Conservation (phyloP, 2,329 filamentous ascomycete species). For the Xylaria sp. region DNA sequence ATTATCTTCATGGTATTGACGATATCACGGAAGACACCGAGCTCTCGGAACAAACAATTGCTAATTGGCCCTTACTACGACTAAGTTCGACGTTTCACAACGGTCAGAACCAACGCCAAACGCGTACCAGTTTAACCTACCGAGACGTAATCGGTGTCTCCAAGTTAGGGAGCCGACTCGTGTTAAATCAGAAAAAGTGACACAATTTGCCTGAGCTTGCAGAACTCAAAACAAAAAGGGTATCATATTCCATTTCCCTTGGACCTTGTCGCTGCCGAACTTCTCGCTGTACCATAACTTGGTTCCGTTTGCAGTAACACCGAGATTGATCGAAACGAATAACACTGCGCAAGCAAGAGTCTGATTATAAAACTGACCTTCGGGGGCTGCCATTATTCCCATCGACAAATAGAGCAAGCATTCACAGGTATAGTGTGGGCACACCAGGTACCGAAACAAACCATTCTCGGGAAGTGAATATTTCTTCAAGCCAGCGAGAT, state of each 20-base stretch:
- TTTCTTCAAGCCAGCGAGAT: conserved; percentile 77
- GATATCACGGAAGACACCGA: conserved; percentile 72
- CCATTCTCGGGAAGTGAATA: conserved; percentile 83
- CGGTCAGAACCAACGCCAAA: conserved; percentile 67
- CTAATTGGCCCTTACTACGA: conserved; percentile 76
- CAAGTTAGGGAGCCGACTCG: conserved; percentile 75
- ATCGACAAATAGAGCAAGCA: conserved; percentile 85
- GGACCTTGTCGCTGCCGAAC: conserved; percentile 73
- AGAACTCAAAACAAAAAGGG: conserved; percentile 68
- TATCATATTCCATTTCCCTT: conserved; percentile 78
- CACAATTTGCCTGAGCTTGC: conserved; percentile 40
- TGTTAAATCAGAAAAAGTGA: conserved; percentile 51
- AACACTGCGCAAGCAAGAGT: conserved; percentile 75
- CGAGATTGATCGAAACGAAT: conserved; percentile 84
- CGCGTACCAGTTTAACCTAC: conserved; percentile 79
- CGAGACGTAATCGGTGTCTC: conserved; percentile 87
- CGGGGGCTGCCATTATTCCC: conserved; percentile 76
- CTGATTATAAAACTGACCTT: conserved; percentile 72
- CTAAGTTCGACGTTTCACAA: conserved; percentile 57
- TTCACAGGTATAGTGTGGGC: conserved; percentile 92
- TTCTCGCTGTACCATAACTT: conserved; percentile 80
- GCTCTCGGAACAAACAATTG: conserved; percentile 69
- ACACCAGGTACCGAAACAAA: conserved; percentile 77
- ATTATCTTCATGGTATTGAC: conserved; percentile 79
- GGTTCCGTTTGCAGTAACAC: conserved; percentile 81